These are phyloP conservation scores for Aspergillus japonicus DNA, from an alignment of 2,329 filamentous ascomycete species.

Conservation along the genomic window DNA sequence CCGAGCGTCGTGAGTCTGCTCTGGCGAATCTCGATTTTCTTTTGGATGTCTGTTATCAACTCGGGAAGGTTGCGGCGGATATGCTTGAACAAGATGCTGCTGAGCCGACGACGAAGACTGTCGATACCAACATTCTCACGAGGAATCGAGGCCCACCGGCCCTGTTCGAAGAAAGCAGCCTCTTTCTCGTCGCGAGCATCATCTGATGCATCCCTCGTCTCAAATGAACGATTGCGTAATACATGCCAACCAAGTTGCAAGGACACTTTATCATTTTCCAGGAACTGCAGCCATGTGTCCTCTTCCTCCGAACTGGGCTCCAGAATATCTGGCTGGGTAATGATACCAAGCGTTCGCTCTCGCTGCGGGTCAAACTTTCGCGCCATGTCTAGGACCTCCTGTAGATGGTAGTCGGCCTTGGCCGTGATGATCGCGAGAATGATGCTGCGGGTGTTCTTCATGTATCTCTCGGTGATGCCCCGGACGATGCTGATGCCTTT, in stretches of 20 bases:
- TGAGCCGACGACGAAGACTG: conserved; percentile 39
- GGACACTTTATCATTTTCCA: conserved; percentile 42
- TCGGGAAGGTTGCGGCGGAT: conserved; percentile 31
- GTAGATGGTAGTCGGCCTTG: conserved; percentile 54
- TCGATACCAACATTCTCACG: conserved; percentile 32
- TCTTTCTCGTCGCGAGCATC: conserved; percentile 33
- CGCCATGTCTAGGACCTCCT: conserved; percentile 55
- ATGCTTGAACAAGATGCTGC: conserved; percentile 34
- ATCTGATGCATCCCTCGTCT: conserved; percentile 30
- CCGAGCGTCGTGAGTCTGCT: conserved; percentile 26
- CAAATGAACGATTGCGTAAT: conserved; percentile 45
- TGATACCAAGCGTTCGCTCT: conserved; percentile 44
- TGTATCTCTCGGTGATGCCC: conserved; percentile 53
- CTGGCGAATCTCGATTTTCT: conserved; percentile 36
- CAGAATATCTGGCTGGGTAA: conserved; percentile 50
- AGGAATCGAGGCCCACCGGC: conserved; percentile 28
- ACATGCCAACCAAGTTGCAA: conserved; percentile 53
- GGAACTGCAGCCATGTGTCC: conserved; percentile 34
- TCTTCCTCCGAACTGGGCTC: conserved; percentile 37
- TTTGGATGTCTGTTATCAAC: conserved; percentile 39
- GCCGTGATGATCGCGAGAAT: conserved; percentile 57
- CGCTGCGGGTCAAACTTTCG: conserved; percentile 33
- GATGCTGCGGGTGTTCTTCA: conserved; percentile 58
- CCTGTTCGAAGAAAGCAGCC: conserved; percentile 32
- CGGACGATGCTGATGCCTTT: conserved; percentile 44